Evolutionary conservation across 441 rosid genomes (phyloP), one percentile per base, ranked within the genome.

Genomic region (Corymbia citriodora): DNA sequence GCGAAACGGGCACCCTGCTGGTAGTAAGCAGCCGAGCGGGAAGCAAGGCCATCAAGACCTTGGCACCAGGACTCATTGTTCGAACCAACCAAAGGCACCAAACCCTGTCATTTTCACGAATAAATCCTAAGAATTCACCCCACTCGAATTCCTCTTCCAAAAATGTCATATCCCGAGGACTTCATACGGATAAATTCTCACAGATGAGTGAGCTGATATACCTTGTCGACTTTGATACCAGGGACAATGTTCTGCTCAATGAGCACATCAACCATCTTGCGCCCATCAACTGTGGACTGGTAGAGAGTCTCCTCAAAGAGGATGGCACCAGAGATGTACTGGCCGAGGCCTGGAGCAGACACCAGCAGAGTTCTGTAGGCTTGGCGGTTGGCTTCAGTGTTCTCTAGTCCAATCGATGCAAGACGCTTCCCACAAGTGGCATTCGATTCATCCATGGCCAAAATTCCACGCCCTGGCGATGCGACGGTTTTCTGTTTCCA

Each of bases 1-100:
- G 99, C 98, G 33, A 97, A 98, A 90, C 99, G 99, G 92, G 99
- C 99, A 89, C 99, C 99, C 92, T 96, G 99, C 90, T 96, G 96
- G 93, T 98, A 98, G 97, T 98, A 98, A 89, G 98, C 98, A 89
- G 98, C 97, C 4, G 99, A 61, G 88, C 99, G 97, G 72, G 99
- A 97, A 86, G 98, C 97, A 70, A 98, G 95, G 70, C 98, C 98
- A 87, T 97, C 99, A 8, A 97, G 98, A 93, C 99, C 99, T 93
- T 97, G 98, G 96, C 99, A 98, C 99, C 99, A 98, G 19, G 99
- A 98, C 93, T 96, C 99, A 31, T 96, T 91, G 92, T 97, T 95
- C 88, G 99, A 97, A 74, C 99, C 99, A 89, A 89, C 89, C 8
- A 97, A 95, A 17, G 99, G 99, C 87, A 97, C 99, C 95, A 97